Evolutionary conservation across 148 eudicot genomes (phyloP), one percentile per base, ranked within the genome.

Genomic region (Rhododendron kiyosumense): DNA sequence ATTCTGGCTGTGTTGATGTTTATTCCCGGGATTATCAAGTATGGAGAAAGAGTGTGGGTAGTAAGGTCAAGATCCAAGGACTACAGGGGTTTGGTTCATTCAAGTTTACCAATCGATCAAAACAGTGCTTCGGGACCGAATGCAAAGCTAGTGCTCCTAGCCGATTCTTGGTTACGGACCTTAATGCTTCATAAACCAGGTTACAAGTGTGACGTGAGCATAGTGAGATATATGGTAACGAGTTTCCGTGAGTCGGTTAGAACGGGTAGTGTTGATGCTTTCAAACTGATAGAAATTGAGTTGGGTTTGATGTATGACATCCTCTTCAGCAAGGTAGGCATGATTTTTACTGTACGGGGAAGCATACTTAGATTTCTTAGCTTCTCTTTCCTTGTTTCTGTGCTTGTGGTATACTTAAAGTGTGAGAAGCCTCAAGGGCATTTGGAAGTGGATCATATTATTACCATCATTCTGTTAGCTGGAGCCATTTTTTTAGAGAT

Each of bases 261-360:
- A 1, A 30, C 14, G 2, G 24, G 24, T 26, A 36, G 48, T 1
- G 1, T 32, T 0, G n/a, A 81, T 20, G 43, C 28, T 81, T 57
- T 54, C 48, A 57, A 34, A 36, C 12, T 54, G 84, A 59, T 81
- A 59, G 84, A 81, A 48, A 81, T 81, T 36, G 84, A 81, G 84
- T 59, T 81, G 84, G 84, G 84, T 10, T 81, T 81, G 48, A 59
- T 81, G 6, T 81, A 81, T 5, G 71, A 81, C 34, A 14, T 57
- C 32, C 71, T 81, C 15, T 81, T 81, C 48, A 81, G 71, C 32
- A 81, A 81, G 48, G 48, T 81, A 57, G 84, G 84, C 46, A 59
- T 32, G 10, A 81, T 81, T 57, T 81, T 81, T 36, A 59, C 73
- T 3, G 18, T 36, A 34, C 20, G 30, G 84, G 84, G 84, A 54